Evolutionary conservation across 495 filamentous ascomycete species (phyloP).

Genomic region (Mytilinidion resinicola): DNA sequence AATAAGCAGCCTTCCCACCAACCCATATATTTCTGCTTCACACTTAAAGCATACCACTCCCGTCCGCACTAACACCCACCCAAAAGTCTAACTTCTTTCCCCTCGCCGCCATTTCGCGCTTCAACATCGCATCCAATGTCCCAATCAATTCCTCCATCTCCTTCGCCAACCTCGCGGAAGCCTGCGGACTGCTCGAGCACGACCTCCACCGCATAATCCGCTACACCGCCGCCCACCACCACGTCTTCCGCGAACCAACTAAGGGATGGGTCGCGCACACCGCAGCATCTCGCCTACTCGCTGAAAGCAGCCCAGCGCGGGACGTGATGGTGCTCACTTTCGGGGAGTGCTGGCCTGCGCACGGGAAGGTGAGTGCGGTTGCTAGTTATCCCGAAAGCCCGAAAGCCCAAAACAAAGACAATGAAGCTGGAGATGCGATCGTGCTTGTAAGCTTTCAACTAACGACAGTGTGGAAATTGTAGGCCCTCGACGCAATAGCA

Average conservation of each 20-base stretch:
- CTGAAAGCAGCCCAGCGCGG: background rate
- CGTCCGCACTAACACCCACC: no score
- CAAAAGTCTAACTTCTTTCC: constrained; percentile 5
- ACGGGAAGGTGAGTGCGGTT: background rate
- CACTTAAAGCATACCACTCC: no score
- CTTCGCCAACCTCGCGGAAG: constrained; percentile 16
- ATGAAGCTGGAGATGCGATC: no score
- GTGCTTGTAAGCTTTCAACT: no score
- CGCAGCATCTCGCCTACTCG: constrained; percentile 16
- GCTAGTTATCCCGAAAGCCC: no score
- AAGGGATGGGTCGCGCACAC: constrained; percentile 25
- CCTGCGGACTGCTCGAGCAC: constrained; percentile 9
- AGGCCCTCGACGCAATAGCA: constrained; percentile 4
- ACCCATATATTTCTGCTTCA: no score
- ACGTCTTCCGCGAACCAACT: constrained; percentile 26
- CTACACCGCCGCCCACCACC: constrained; percentile 24
- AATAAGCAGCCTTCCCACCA: background rate
- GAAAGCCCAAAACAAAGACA: no score
- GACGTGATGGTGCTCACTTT: constrained; percentile 4
- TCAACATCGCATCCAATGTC: constrained; percentile 24
- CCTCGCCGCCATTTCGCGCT: constrained; percentile 26
- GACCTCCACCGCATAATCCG: constrained; percentile 27
- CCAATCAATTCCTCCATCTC: constrained; percentile 19
- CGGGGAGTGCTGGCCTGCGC: constrained; percentile 7
- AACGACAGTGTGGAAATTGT: no score